Percentiles rank a stretch among this genome's conserved stretches.
These are phyloP conservation scores for Tylopilus subfusipes DNA, from an alignment of 768 basidiomycete species.

Conservation along the genomic window DNA sequence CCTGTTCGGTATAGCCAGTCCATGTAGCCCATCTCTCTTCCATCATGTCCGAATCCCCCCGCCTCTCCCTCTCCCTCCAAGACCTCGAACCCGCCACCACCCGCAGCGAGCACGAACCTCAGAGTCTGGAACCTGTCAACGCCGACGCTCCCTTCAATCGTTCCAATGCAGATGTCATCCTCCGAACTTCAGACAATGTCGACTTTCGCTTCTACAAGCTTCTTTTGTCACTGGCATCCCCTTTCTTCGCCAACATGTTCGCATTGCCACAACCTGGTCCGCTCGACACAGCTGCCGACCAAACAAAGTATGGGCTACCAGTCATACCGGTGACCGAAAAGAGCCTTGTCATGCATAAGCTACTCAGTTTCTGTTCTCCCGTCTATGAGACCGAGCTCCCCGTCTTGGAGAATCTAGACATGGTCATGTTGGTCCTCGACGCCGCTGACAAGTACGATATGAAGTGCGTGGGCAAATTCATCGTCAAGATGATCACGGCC, in stretches of 20 bases:
- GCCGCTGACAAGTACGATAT: slow-evolving; percentile 52
- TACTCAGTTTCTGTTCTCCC: slow-evolving; percentile 50
- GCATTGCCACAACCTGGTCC: slow-evolving; percentile 43
- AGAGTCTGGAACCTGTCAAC: slow-evolving; percentile 19
- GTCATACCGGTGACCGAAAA: slow-evolving; percentile 49
- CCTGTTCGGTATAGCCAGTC: slow-evolving; percentile 1
- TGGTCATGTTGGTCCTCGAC: slow-evolving; percentile 41
- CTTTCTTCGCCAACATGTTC: slow-evolving; percentile 56
- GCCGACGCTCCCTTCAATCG: slow-evolving; percentile 45
- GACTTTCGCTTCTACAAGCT: slow-evolving; percentile 53
- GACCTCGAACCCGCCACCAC: slow-evolving; percentile 1
- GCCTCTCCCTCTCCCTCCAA: background rate
- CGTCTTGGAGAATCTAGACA: slow-evolving; percentile 35
- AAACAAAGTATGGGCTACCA: slow-evolving; percentile 35
- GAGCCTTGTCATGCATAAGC: slow-evolving; percentile 36
- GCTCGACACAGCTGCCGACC: slow-evolving; percentile 27
- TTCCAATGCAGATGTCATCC: slow-evolving; percentile 47
- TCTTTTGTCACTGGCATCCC: slow-evolving; percentile 53
- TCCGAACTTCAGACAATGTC: slow-evolving; percentile 51
- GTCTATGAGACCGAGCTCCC: slow-evolving; percentile 36
- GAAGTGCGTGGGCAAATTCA: slow-evolving; percentile 38
- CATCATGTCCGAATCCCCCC: slow-evolving; percentile 16
- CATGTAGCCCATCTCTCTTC: slow-evolving; percentile 11
- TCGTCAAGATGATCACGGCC: slow-evolving; percentile 32
- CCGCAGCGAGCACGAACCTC: slow-evolving; percentile 2